These are phyloP conservation scores for Mycena crocata DNA, from an alignment of 768 basidiomycete genomes.

Conservation along the genomic window DNA sequence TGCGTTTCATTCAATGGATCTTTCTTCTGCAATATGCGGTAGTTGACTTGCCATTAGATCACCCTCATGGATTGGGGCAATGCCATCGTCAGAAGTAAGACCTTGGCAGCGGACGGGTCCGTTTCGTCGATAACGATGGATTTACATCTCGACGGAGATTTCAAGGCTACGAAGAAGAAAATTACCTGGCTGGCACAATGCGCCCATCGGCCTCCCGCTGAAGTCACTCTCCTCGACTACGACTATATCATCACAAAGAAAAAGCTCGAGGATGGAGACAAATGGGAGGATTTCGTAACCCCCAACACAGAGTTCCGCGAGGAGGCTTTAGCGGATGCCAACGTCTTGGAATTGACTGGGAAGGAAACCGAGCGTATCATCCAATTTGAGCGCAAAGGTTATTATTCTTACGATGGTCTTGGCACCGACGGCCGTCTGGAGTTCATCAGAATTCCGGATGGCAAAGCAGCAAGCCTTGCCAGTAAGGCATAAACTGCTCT, in stretches of 20 bases:
- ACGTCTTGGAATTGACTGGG: conserved; percentile 70
- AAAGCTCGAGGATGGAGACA: conserved; percentile 94
- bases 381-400: conserved; percentile 97
- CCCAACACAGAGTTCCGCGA: conserved; percentile 90
- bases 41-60: conserved; percentile 60
- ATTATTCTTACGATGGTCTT: conserved; percentile 85
- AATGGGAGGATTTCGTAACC: conserved; percentile 84
- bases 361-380: conserved; percentile 82
- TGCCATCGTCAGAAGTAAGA: conserved; percentile 86
- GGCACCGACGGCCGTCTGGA: conserved; percentile 64
- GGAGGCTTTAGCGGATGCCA: conserved; percentile 84
- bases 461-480: conserved; percentile 79
- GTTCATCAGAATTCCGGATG: conserved; percentile 95
- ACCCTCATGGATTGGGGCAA: conserved; percentile 99
- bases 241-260: conserved; percentile 99
- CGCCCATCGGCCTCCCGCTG: conserved; percentile 63
- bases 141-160: conserved; percentile 93
- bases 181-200: conserved; percentile 91
- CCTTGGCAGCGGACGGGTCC: conserved; percentile 61
- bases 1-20: conserved; percentile 42
- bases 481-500: conserved; percentile 61
- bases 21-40: neutral
- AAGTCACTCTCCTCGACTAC: conserved; percentile 89
- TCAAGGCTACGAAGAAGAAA: conserved; percentile 99
- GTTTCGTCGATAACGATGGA: conserved; percentile 80